Percentiles rank a stretch among this genome's conserved stretches.
phyloP scores from a whole-genome alignment of 83 land plant species.

The Picea abies region DNA sequence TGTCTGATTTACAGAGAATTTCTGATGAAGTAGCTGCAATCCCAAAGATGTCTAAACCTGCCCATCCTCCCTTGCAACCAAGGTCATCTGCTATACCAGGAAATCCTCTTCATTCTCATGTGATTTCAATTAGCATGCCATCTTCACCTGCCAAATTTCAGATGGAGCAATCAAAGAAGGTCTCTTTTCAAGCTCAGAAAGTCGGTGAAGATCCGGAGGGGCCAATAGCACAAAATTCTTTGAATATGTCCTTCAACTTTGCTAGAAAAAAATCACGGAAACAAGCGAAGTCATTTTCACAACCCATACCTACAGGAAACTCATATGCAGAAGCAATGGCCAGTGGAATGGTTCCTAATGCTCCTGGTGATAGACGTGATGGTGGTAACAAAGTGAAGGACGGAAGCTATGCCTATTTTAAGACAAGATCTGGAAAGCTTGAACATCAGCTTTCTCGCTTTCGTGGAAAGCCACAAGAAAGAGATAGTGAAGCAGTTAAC shows the following conservation, averaged over 20 bases:
- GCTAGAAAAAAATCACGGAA: not conserved
- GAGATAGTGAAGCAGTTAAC: not conserved
- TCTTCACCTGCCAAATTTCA: conserved; percentile 30
- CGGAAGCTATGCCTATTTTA: conserved; percentile 51
- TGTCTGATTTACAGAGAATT: not conserved
- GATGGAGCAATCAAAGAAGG: conserved; percentile 16
- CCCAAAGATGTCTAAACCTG: not conserved
- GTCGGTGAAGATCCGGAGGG: conserved; percentile 1
- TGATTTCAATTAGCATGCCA: conserved; percentile 61
- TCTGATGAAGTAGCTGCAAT: not conserved
- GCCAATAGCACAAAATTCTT: not conserved
- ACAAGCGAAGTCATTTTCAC: conserved; percentile 32
- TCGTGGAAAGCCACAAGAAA: conserved; percentile 40
- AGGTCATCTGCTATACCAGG: not conserved
- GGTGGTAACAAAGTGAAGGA: conserved; percentile 22
- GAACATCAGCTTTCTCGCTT: conserved; percentile 56
- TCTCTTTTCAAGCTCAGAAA: conserved; percentile 18
- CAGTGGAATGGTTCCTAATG: not conserved
- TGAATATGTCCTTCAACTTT: not conserved
- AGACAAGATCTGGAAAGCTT: conserved; percentile 63
- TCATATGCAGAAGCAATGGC: conserved; percentile 13
- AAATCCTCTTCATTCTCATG: conserved; percentile 13
- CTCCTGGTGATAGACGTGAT: not conserved
- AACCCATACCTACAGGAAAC: conserved; percentile 37
- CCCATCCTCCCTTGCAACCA: not conserved